Evolutionary conservation across 495 filamentous ascomycete genomes (phyloP).

Genomic region (Rhypophila decipiens): DNA sequence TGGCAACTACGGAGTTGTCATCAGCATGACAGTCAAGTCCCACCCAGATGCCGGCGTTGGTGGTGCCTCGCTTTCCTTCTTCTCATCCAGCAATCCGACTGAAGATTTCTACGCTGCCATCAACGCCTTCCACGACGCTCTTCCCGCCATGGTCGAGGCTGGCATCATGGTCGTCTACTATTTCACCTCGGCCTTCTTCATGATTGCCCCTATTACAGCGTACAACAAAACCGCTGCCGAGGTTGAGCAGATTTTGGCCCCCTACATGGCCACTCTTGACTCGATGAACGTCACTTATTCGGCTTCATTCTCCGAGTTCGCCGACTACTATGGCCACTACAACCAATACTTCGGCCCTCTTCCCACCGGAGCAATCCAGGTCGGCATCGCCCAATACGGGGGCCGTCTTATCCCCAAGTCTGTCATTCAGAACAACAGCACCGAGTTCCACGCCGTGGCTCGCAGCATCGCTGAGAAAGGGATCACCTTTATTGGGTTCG

Average conservation of each 20-base stretch:
- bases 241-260: conserved; percentile 27
- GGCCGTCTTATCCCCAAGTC: conserved; percentile 53
- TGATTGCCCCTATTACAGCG: conserved; percentile 35
- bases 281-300: conserved; percentile 24
- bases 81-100: conserved; percentile 19
- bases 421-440: conserved; percentile 30
- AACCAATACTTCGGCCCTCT: conserved; percentile 36
- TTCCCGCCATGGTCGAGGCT: conserved; percentile 18
- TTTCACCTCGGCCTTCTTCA: conserved; percentile 42
- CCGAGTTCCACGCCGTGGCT: conserved; percentile 30
- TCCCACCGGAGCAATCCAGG: conserved; percentile 33
- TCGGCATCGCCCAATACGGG: conserved; percentile 48
- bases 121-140: conserved; percentile 19
- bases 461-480: conserved; percentile 35
- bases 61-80: conserved; percentile 26
- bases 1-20: conserved; percentile 44
- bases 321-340: conserved; percentile 43
- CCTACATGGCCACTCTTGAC: conserved; percentile 26
- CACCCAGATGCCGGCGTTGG: conserved; percentile 30
- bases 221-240: conserved; percentile 29
- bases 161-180: conserved; percentile 38
- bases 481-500: conserved; percentile 30
- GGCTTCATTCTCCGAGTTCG: conserved; percentile 21
- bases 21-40: conserved; percentile 36
- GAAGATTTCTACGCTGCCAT: conserved; percentile 38